These are phyloP conservation scores for Penicillium lagena DNA, from an alignment of 495 filamentous ascomycete genomes.

Conservation along the genomic window DNA sequence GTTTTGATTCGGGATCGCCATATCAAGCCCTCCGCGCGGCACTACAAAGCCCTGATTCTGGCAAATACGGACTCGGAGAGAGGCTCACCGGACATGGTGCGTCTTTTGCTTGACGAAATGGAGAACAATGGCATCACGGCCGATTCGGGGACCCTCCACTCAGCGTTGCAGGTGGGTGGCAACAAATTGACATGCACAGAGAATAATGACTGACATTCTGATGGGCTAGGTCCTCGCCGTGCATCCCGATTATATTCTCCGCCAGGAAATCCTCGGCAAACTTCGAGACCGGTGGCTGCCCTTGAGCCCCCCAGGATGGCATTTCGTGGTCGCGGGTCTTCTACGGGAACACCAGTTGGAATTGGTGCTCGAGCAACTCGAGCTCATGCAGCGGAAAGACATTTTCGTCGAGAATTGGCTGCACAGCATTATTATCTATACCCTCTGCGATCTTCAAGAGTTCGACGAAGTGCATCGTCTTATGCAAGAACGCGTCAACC, in stretches of 20 bases:
- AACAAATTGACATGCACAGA: background rate
- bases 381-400: constrained; percentile 53
- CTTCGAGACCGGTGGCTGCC: constrained; percentile 61
- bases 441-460: constrained; percentile 62
- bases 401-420: constrained; percentile 61
- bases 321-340: constrained; percentile 64
- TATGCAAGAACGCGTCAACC: constrained; percentile 46
- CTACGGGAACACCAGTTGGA: constrained; percentile 78
- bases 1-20: constrained; percentile 52
- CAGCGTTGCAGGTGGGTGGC: constrained; percentile 56
- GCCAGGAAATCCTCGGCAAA: constrained; percentile 60
- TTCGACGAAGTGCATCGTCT: constrained; percentile 67
- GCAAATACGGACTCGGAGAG: constrained; percentile 56
- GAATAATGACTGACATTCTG: background rate
- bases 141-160: constrained; percentile 63
- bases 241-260: constrained; percentile 78
- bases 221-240: constrained; percentile 60
- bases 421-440: constrained; percentile 65
- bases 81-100: constrained; percentile 59
- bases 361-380: constrained; percentile 67
- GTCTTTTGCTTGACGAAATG: constrained; percentile 64
- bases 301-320: constrained; percentile 56
- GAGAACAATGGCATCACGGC: constrained; percentile 47
- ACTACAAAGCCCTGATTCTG: constrained; percentile 69
- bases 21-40: constrained; percentile 54